Base-by-base conservation (phyloP, 2,329 filamentous ascomycete species). In the Knoxdaviesia capensis region DNA sequence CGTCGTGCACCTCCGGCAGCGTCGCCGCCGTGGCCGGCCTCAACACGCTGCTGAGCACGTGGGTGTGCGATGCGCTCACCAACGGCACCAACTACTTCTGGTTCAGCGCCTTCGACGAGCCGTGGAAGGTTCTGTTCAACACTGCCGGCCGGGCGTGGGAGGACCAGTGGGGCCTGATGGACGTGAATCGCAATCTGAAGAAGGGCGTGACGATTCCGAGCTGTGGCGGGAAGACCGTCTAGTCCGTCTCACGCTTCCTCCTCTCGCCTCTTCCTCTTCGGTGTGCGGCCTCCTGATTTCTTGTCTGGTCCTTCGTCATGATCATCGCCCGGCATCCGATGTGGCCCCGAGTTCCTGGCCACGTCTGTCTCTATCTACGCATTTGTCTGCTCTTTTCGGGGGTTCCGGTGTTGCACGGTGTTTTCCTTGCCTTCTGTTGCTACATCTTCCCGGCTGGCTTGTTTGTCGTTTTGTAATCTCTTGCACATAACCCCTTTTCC, bases 81-180 rank as follows among this genome's bases (percentile, higher is more conserved):
- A 93, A 94, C 52, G 80, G 78, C 38, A 94, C 86, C 2, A 77
- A 92, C 49, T 96, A 93, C 57, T 94, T 94, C 55, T 96, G 88
- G 88, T 94, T 96, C 56, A 83, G 87, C 55, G 85, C 86, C 7
- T 96, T 94, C 56, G 88, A 96, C 55, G 88, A 96, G 66, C 86
- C 86, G 3, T 96, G 88, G 88, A 94, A 96, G 63, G 65, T 80
- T 43, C 54, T 59, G 11, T 94, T 77, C 61, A 80, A 94, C 56
- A 65, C 64, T 5, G 59, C 59, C 44, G 63, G 67, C 36, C 66
- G 88, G 62, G 68, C 81, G 41, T 94, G 87, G 87, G 88, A 96
- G 63, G 84, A 93, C 56, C 81, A 94, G 56, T 94, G 88, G 88
- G 88, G 90, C 7, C 62, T 96, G 9, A 77, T 96, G 74, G 84